Evolutionary conservation across 495 filamentous ascomycete genomes (phyloP), one percentile per base, ranked within the genome.

Genomic region (Pseudevernia furfuracea): DNA sequence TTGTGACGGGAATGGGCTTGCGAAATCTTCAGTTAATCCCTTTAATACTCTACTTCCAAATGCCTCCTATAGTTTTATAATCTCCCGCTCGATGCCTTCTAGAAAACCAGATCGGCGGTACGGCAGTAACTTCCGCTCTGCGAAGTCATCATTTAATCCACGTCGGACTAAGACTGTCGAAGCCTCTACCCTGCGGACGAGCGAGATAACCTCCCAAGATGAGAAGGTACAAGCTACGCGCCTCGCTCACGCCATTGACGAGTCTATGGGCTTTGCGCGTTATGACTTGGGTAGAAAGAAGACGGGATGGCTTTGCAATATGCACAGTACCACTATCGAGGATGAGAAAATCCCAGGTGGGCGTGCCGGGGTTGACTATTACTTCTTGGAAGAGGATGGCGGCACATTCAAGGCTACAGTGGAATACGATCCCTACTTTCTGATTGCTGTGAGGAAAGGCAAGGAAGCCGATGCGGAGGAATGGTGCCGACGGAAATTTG

Each of bases 391-490:
- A 71, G 91, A 97, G 61, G 89, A 92, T 71, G 92, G 93, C 15
- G 83, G 84, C 30, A 96, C 89, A 32, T 99, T 97, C 82, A 97
- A 97, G 75, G 92, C 94, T 48, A 97, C 93, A 25, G 78, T 97
- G 64, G 90, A 95, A 74, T 96, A 96, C 71, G 92, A 97, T 73
- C 94, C 94, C 36, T 99, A 99, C 75, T 96, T 99, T 67, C 77
- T 97, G 53, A 85, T 99, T 62, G 92, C 92, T 6, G 89, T 92
- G 23, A 92, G 91, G 73, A 90, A 86, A 70, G 89, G 90, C 1
- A 86, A 87, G 68, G 95, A 99, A 74, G 80, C 84, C 64, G 94
- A 99, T 73, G 94, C 95, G 0, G 94, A 99, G 72, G 94, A 97
- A 75, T 99, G 93, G 92, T 83, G 90, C 69, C 86, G 89, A 67